Base-by-base conservation (phyloP, 2,329 filamentous ascomycete species). In the Sarocladiaceae sp. region DNA sequence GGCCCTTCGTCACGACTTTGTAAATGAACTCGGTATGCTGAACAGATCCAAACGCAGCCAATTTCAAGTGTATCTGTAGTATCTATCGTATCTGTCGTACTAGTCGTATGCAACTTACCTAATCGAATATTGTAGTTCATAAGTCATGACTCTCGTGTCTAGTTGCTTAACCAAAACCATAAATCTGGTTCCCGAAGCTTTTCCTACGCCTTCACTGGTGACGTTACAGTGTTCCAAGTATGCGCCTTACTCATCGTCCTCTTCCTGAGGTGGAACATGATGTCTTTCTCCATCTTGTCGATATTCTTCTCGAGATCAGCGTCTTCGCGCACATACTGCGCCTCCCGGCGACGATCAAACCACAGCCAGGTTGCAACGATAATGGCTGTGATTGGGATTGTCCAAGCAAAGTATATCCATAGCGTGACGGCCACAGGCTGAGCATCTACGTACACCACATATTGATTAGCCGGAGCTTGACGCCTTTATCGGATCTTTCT, bases 371-470 rank as follows among this genome's bases (percentile, higher is more conserved):
- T 61, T 2, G 68, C 66, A 22, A 86, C 77, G 55, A 85, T 79
- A 48, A 71, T 25, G 2, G 75, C 60, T 0, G 82, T 86, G 50
- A 84, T 58, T 3, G 82, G 82, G 11, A 85, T 64, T 2, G 80
- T 82, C 51, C 84, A 74, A 55, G 70, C 79, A 57, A 84, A 85
- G 67, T 84, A 86, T 51, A 86, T 74, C 82, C 82, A 86, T 23
- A 86, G 70, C 48, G 73, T 66, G 17, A 70, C 62, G 11, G 77
- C 78, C 15, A 84, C 76, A 4, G 72, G 67, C 17, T 67, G 63
- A 4, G 66, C 63, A 49, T 64, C 68, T 62, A 20, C 4, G 17
- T 42, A n/a, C n/a, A n/a, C n/a, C n/a, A n/a, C n/a, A n/a, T n/a
- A n/a, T n/a, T n/a, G n/a, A n/a, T n/a, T n/a, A n/a, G n/a, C n/a